These are phyloP conservation scores for Erigeron philadelphicus DNA, from an alignment of 140 eudicot species.

Conservation along the genomic window DNA sequence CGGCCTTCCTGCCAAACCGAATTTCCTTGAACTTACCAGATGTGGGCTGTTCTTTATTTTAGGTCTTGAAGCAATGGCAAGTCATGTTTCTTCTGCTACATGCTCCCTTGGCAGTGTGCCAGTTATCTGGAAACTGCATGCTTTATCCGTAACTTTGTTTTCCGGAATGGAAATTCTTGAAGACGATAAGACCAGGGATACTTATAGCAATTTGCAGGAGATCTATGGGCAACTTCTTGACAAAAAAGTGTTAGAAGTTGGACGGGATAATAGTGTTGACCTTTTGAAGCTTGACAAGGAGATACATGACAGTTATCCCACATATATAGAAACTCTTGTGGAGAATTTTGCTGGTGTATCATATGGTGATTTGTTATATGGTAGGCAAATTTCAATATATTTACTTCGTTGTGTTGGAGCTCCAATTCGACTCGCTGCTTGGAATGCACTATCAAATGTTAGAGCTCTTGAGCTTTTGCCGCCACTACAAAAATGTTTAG, in stretches of 20 bases:
- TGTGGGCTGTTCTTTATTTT: conserved; percentile 78
- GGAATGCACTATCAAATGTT: conserved; percentile 71
- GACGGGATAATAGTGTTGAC: conserved; percentile 26
- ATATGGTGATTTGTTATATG: conserved; percentile 74
- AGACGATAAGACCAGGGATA: conserved; percentile 59
- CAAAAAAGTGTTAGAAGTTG: conserved; percentile 31
- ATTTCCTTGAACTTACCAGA: conserved; percentile 52
- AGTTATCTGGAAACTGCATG: conserved; percentile 83
- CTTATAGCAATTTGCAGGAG: conserved; percentile 59
- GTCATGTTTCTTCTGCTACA: conserved; percentile 34
- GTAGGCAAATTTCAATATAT: conserved; percentile 74
- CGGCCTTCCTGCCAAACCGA: conserved; percentile 32
- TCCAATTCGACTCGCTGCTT: conserved; percentile 68
- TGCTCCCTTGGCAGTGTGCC: conserved; percentile 44
- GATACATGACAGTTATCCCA: conserved; percentile 71
- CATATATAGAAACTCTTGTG: conserved; percentile 70
- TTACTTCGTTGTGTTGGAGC: conserved; percentile 67
- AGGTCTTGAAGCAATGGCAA: conserved; percentile 70
- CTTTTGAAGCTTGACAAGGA: conserved; percentile 59
- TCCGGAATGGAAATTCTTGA: conserved; percentile 64
- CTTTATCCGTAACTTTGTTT: conserved; percentile 57
- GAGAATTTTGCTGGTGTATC: conserved; percentile 91
- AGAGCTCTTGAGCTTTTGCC: conserved; percentile 91
- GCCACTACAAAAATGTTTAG: conserved; percentile 58
- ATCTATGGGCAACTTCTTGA: conserved; percentile 60